phyloP scores from a whole-genome alignment of 2,329 filamentous ascomycete genomes.

The Scleromitrula shiraiana region DNA sequence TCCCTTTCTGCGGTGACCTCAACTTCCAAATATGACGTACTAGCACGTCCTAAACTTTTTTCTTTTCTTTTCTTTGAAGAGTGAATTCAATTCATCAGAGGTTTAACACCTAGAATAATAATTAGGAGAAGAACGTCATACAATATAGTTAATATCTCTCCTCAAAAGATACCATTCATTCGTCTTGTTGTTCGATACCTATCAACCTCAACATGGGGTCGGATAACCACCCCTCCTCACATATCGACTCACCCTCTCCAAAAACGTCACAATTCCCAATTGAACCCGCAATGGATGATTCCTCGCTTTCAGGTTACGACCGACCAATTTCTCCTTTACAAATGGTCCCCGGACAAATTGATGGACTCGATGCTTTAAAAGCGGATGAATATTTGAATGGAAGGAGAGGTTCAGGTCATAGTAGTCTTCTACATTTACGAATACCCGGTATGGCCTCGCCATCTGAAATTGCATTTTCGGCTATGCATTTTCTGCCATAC shows the following conservation, averaged over 20 bases:
- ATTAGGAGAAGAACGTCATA: too few relatives aligned
- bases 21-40: too few relatives aligned
- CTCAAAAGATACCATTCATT: too few relatives aligned
- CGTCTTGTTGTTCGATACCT: too few relatives aligned
- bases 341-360: slow-evolving; percentile 23
- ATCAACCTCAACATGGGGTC: not conserved
- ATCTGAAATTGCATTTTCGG: slow-evolving; percentile 53
- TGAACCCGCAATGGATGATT: not conserved
- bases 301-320: slow-evolving; percentile 4
- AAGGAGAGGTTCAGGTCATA: slow-evolving; percentile 10
- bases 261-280: not conserved
- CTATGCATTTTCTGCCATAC: slow-evolving; percentile 66
- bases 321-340: slow-evolving; percentile 21
- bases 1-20: too few relatives aligned
- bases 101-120: too few relatives aligned
- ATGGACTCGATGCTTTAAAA: slow-evolving; percentile 23
- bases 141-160: too few relatives aligned
- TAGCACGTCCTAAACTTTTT: too few relatives aligned
- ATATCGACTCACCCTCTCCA: slow-evolving; percentile 1
- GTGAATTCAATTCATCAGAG: too few relatives aligned
- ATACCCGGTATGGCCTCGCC: slow-evolving; percentile 41
- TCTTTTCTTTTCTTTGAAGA: too few relatives aligned
- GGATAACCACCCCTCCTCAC: not conserved
- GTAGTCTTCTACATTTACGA: slow-evolving; percentile 16
- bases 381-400: slow-evolving; percentile 16